These are phyloP conservation scores for Metarhizium robertsii DNA, from an alignment of 2,329 filamentous ascomycete species.

Conservation along the genomic window DNA sequence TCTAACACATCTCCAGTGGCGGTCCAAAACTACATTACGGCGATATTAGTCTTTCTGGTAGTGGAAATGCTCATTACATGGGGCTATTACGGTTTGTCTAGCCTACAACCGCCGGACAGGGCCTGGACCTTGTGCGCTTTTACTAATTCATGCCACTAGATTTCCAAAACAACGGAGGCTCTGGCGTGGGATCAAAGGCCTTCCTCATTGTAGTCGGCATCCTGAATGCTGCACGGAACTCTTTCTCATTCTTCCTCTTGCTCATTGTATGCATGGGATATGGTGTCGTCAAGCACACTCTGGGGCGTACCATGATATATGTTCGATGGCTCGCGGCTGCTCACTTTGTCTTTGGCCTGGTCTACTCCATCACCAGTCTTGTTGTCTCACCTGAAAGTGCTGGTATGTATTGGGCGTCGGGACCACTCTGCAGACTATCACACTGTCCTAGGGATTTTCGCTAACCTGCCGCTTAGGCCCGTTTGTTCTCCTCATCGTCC, in stretches of 20 bases:
- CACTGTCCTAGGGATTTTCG: not conserved
- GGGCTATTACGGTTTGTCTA: slow-evolving; percentile 78
- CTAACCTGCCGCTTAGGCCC: slow-evolving; percentile 46
- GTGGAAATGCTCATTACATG: slow-evolving; percentile 97
- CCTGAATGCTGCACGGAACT: slow-evolving; percentile 88
- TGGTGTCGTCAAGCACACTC: slow-evolving; percentile 86
- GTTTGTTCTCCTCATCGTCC: slow-evolving; percentile 82
- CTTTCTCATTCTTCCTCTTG: slow-evolving; percentile 95
- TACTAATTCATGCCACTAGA: slow-evolving; percentile 45
- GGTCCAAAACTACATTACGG: slow-evolving; percentile 98
- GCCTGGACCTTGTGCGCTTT: not conserved
- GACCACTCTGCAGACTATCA: not conserved
- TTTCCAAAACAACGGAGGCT: slow-evolving; percentile 83
- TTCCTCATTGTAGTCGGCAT: slow-evolving; percentile 87
- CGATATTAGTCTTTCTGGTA: slow-evolving; percentile 88
- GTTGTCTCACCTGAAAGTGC: slow-evolving; percentile 83
- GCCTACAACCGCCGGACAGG: not conserved
- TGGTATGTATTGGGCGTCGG: slow-evolving; percentile 30
- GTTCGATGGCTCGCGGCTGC: slow-evolving; percentile 84
- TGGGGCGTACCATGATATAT: slow-evolving; percentile 90
- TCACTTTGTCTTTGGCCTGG: slow-evolving; percentile 89
- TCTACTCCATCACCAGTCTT: slow-evolving; percentile 85
- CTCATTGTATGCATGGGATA: slow-evolving; percentile 99
- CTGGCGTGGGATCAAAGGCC: slow-evolving; percentile 72
- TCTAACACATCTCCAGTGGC: slow-evolving; percentile 47